These are phyloP conservation scores for Penicillium freii DNA, from an alignment of 2,329 filamentous ascomycete species.

Conservation along the genomic window DNA sequence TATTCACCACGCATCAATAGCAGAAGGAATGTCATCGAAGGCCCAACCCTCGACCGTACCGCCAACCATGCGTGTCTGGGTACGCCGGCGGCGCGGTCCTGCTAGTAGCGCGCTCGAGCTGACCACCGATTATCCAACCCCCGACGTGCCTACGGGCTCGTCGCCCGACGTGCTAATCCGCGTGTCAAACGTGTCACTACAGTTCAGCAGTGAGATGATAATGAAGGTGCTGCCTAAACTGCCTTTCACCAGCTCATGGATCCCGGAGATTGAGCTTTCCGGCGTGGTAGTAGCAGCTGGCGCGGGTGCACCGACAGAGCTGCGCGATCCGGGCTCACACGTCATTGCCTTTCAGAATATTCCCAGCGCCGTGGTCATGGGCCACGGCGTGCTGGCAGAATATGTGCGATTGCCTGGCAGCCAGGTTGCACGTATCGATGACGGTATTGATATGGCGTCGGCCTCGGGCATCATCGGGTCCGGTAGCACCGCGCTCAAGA, in stretches of 20 bases:
- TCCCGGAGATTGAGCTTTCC: slow-evolving; percentile 20
- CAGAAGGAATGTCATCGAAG: not conserved
- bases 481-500: slow-evolving; percentile 19
- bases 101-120: slow-evolving; percentile 4
- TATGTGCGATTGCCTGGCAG: slow-evolving; percentile 11
- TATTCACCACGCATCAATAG: not conserved
- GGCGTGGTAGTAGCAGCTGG: slow-evolving; percentile 19
- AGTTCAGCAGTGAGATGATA: slow-evolving; percentile 8
- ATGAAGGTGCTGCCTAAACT: slow-evolving; percentile 13
- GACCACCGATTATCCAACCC: slow-evolving; percentile 6
- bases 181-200: slow-evolving; percentile 20
- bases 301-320: slow-evolving; percentile 9
- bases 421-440: slow-evolving; percentile 6
- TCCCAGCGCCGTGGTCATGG: not conserved
- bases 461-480: slow-evolving; percentile 14
- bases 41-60: not conserved
- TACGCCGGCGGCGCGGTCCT: slow-evolving; percentile 6
- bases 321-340: slow-evolving; percentile 11
- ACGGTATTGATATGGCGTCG: slow-evolving; percentile 13
- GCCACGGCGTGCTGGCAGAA: slow-evolving; percentile 12
- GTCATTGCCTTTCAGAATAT: slow-evolving; percentile 16
- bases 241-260: slow-evolving; percentile 12
- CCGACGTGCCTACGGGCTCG: slow-evolving; percentile 6
- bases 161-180: slow-evolving; percentile 20
- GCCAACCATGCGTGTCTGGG: slow-evolving; percentile 15